Evolutionary conservation across 2,329 filamentous ascomycete genomes (phyloP).

Genomic region (Lachnellula cervina): DNA sequence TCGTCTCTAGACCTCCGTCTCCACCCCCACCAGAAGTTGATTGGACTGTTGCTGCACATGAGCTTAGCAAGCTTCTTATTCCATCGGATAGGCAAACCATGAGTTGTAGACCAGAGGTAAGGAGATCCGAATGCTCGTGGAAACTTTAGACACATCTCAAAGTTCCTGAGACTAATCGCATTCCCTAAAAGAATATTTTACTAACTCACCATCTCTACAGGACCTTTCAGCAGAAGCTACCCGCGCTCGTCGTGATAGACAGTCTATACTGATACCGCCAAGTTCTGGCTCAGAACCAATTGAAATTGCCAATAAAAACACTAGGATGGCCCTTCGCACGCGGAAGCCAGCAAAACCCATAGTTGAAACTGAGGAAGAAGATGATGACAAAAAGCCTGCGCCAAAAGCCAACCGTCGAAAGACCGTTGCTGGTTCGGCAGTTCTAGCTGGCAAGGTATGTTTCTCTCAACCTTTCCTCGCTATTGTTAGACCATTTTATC

Average conservation of each 20-base stretch:
- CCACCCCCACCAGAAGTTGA: slow-evolving; percentile 76
- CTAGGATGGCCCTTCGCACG: slow-evolving; percentile 69
- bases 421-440: slow-evolving; percentile 53
- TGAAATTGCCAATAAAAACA: slow-evolving; percentile 42
- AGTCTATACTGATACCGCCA: slow-evolving; percentile 45
- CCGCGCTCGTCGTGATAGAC: slow-evolving; percentile 58
- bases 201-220: background rate
- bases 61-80: slow-evolving; percentile 77
- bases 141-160: background rate
- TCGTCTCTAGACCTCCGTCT: slow-evolving; percentile 44
- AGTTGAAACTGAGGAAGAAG: slow-evolving; percentile 49
- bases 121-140: too few species aligned
- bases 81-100: slow-evolving; percentile 68
- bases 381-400: slow-evolving; percentile 37
- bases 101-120: slow-evolving; percentile 64
- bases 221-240: slow-evolving; percentile 70
- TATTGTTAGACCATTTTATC: background rate
- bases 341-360: slow-evolving; percentile 54
- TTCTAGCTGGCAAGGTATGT: slow-evolving; percentile 41
- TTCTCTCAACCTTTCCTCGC: background rate
- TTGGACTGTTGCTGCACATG: slow-evolving; percentile 79
- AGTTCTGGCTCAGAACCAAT: slow-evolving; percentile 29
- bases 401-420: slow-evolving; percentile 48
- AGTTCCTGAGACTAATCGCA: background rate
- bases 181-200: background rate